Evolutionary conservation across 2,329 filamentous ascomycete species (phyloP), one percentile per base, ranked within the genome.

Genomic region (Pseudogymnoascus sp.): DNA sequence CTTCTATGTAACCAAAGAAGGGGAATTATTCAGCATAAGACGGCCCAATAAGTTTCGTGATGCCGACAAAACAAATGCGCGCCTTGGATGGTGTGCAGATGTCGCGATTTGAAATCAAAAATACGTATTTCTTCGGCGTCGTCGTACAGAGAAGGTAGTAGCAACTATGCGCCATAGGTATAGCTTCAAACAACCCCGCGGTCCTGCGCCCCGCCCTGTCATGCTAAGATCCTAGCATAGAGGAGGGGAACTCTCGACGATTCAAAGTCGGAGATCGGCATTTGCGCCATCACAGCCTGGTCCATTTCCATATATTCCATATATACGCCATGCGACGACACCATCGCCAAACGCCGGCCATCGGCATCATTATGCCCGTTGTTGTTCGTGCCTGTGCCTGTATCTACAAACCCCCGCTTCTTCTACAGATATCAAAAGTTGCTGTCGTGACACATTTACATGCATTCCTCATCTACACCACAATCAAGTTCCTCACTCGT

Each of bases 401-500:
- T 57, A 57, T 57, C n/a, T 57, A 57, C 47, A 33, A 57, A 57
- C 47, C 28, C 28, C 26, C 26, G 28, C 47, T 53, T 17, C 44
- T 53, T 33, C 28, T 57, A 57, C 47, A 57, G 47, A 19, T 57
- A 57, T 57, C 47, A 57, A 13, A 13, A 57, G 28, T 33, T 57
- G 47, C 47, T 57, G 47, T 4, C 47, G 28, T 33, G 47, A 57
- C n/a, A 57, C n/a, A 31, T 53, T 31, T 53, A 17, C 47, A 57
- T 57, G n/a, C 26, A 57, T 33, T 7, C 10, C n/a, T 33, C 47
- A 33, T 57, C 28, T 64, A 74, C 31, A 74, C 65, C 50, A 96
- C 85, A 70, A 92, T 80, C 69, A 96, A 78, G 78, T 97, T 97
- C 60, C 82, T 83, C 69, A 97, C 90, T 67, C 83, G 80, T 50